These are phyloP conservation scores for Atkinsonella texensis DNA, from an alignment of 2,329 filamentous ascomycete genomes.

Conservation along the genomic window DNA sequence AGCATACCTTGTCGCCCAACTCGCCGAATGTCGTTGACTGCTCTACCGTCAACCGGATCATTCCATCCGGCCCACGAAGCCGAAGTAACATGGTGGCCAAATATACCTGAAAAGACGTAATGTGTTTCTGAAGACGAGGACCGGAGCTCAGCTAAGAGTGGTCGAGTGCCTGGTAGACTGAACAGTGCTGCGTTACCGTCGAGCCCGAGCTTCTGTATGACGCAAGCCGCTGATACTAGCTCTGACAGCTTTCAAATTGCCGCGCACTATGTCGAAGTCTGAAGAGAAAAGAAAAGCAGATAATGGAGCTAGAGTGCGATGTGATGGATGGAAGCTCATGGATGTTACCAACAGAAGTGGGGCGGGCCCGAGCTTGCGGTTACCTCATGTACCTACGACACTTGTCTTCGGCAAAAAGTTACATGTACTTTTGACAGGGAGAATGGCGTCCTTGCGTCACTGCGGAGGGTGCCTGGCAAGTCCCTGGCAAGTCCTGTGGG, in stretches of 20 bases:
- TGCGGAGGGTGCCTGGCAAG: constrained; percentile 5
- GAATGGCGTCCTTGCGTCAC: constrained; percentile 5
- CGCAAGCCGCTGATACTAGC: background rate
- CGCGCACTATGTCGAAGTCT: background rate
- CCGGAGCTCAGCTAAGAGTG: too few species aligned
- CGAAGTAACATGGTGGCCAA: constrained; percentile 59
- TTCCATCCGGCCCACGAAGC: constrained; percentile 85
- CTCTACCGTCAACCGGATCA: constrained; percentile 73
- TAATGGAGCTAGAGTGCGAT: background rate
- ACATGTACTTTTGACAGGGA: background rate
- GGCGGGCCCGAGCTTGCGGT: background rate
- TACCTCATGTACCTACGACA: background rate
- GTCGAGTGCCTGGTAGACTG: background rate
- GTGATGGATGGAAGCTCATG: constrained; percentile 7
- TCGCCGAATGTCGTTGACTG: constrained; percentile 59
- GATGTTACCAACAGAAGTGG: constrained; percentile 7
- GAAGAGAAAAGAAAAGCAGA: background rate
- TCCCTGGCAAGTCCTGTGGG: background rate
- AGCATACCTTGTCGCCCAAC: constrained; percentile 39
- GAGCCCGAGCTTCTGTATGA: background rate
- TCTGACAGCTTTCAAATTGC: too few species aligned
- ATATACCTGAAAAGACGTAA: constrained; percentile 8
- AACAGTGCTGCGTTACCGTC: background rate
- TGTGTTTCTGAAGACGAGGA: background rate
- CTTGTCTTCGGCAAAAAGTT: background rate